Percentiles rank a stretch among this genome's conserved stretches.
phyloP scores from a whole-genome alignment of 805 yeast genomes.

The Lipomyces oligophaga region DNA sequence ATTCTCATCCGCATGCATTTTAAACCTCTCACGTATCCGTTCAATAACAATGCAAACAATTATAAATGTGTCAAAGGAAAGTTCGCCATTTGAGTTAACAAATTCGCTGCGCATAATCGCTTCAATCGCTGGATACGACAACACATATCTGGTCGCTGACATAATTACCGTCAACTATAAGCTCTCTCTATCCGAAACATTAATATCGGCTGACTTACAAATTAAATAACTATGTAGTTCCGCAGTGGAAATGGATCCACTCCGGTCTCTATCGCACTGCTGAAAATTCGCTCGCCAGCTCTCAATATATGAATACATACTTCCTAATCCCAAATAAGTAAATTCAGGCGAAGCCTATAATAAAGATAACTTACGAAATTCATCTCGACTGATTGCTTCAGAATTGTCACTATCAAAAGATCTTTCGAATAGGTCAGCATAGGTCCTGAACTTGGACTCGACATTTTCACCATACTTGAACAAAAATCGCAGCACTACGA shows the following conservation, averaged over 20 bases:
- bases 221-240: conserved; percentile 60
- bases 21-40: conserved; percentile 69
- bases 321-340: not conserved
- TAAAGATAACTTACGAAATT: conserved; percentile 40
- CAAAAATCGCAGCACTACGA: conserved; percentile 60
- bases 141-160: no score
- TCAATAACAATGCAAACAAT: conserved; percentile 78
- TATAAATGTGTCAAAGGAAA: conserved; percentile 40
- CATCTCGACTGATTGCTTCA: conserved; percentile 52
- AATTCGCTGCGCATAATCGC: conserved; percentile 34
- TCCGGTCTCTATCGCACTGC: conserved; percentile 55
- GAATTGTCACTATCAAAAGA: conserved; percentile 23
- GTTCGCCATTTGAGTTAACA: conserved; percentile 45
- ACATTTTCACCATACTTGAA: conserved; percentile 34
- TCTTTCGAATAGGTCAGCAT: not conserved
- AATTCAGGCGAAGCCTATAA: not conserved
- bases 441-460: not conserved
- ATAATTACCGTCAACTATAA: conserved; percentile 57
- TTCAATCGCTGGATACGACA: no score
- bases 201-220: conserved; percentile 6
- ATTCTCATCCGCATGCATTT: conserved; percentile 70
- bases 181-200: not conserved
- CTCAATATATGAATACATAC: conserved; percentile 62
- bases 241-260: conserved; percentile 59
- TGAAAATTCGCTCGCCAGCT: conserved; percentile 64